A percentile compares a stretch with the other conserved stretches of the same genome.
phyloP scores from a whole-genome alignment of 192 early-diverging fungal species.

The Gigaspora rosea region DNA sequence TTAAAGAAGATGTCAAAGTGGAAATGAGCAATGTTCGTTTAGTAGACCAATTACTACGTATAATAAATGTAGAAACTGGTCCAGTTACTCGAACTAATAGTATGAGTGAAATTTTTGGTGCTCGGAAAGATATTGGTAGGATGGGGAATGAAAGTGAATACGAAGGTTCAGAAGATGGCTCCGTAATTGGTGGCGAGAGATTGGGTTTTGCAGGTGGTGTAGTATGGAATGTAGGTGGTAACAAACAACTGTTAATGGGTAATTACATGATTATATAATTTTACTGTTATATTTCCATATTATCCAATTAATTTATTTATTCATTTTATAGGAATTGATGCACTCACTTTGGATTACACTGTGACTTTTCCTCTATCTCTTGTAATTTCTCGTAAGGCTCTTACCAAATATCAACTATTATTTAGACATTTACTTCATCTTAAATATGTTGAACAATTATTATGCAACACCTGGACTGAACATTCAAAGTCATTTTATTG shows the following conservation, averaged over 20 bases:
- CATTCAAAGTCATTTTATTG: slow-evolving; percentile 56
- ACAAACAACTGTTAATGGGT: slow-evolving; percentile 26
- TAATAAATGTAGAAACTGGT: slow-evolving; percentile 56
- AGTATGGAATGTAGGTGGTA: slow-evolving; percentile 18
- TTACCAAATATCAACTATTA: slow-evolving; percentile 90
- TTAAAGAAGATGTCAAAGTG: slow-evolving; percentile 85
- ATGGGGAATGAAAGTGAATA: slow-evolving; percentile 33
- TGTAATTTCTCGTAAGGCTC: slow-evolving; percentile 77
- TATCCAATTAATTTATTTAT: neutral
- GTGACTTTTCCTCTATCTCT: slow-evolving; percentile 89
- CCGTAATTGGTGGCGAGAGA: slow-evolving; percentile 16
- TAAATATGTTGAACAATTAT: slow-evolving; percentile 84
- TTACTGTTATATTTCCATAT: neutral
- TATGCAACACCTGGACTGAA: slow-evolving; percentile 77
- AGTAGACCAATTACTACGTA: slow-evolving; percentile 70
- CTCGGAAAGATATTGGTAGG: slow-evolving; percentile 21
- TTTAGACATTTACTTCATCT: slow-evolving; percentile 88
- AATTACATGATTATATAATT: neutral
- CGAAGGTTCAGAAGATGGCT: slow-evolving; percentile 35
- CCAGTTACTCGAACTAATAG: slow-evolving; percentile 9
- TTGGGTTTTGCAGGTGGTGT: slow-evolving; percentile 13
- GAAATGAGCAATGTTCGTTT: slow-evolving; percentile 63
- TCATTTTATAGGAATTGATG: slow-evolving; percentile 67
- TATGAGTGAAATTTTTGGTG: slow-evolving; percentile 10
- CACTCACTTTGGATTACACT: slow-evolving; percentile 79